Percentiles rank a stretch among this genome's conserved stretches.
Evolutionary conservation across 352 stramenopile species (phyloP).

Genomic region (Phytopythium ostracodes): DNA sequence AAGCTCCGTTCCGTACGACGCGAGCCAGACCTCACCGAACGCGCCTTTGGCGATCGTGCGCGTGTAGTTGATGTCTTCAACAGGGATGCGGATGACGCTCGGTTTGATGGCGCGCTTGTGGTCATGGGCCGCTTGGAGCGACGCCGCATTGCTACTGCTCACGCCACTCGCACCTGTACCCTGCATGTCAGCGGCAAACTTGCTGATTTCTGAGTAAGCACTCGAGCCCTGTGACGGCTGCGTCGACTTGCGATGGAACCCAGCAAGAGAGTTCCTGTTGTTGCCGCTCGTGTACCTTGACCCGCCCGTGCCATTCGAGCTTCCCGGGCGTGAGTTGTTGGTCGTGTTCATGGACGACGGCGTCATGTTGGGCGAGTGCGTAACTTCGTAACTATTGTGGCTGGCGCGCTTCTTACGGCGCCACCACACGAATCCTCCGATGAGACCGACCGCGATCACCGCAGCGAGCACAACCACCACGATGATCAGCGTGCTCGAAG

Average conservation of each 20-base stretch:
- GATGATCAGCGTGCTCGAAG: constrained; percentile 44
- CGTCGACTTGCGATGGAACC: constrained; percentile 5
- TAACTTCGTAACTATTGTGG: constrained; percentile 13
- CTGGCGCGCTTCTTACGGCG: constrained; percentile 33
- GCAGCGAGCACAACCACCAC: constrained; percentile 44
- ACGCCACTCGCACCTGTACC: background rate
- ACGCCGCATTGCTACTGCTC: constrained; percentile 1
- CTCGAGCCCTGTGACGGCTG: constrained; percentile 1
- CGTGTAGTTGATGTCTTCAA: constrained; percentile 74
- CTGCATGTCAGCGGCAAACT: constrained; percentile 4
- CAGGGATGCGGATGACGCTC: constrained; percentile 51
- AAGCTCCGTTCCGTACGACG: constrained; percentile 54
- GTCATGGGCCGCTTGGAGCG: background rate
- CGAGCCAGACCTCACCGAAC: constrained; percentile 82
- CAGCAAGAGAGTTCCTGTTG: background rate
- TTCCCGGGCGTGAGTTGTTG: constrained; percentile 16
- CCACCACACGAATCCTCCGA: constrained; percentile 47
- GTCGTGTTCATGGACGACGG: constrained; percentile 7
- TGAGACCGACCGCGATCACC: constrained; percentile 38
- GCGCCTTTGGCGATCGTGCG: constrained; percentile 75
- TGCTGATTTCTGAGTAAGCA: constrained; percentile 9
- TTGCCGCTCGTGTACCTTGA: no score
- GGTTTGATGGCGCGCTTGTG: constrained; percentile 23
- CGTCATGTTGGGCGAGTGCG: constrained; percentile 30
- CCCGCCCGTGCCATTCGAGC: constrained; percentile 1